These are phyloP conservation scores for Mucor mucedo DNA, from an alignment of 371 early-diverging fungal species.

Conservation along the genomic window DNA sequence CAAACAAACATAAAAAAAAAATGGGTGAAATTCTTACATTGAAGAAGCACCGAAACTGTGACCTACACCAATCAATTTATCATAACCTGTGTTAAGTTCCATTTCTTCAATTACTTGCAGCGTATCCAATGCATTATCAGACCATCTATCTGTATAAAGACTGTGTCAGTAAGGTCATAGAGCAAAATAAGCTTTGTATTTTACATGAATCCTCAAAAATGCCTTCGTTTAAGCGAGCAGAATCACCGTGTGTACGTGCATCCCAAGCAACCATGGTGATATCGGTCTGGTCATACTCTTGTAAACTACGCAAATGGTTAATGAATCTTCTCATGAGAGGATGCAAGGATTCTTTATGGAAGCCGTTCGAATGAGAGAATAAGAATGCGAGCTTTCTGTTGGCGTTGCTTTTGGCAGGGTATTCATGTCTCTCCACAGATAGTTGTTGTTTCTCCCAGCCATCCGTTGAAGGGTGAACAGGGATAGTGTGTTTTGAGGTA, in stretches of 20 bases:
- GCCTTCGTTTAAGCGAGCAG: constrained; percentile 44
- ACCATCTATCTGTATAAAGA: constrained; percentile 40
- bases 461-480: constrained; percentile 28
- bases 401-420: constrained; percentile 17
- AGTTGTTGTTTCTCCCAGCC: constrained; percentile 35
- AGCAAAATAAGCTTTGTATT: background rate
- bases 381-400: constrained; percentile 32
- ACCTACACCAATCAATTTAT: constrained; percentile 44
- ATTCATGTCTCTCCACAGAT: constrained; percentile 39
- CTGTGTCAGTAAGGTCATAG: background rate
- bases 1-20: background rate
- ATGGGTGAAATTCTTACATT: constrained; percentile 26
- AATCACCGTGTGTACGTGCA: constrained; percentile 54
- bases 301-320: constrained; percentile 19
- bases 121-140: constrained; percentile 50
- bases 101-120: constrained; percentile 39
- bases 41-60: constrained; percentile 53
- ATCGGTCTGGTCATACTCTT: constrained; percentile 31
- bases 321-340: constrained; percentile 39
- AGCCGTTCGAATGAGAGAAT: constrained; percentile 51
- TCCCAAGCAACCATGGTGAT: constrained; percentile 44
- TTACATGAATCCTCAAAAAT: constrained; percentile 35
- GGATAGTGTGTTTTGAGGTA: constrained; percentile 22
- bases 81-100: constrained; percentile 27
- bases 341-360: constrained; percentile 46